Evolutionary conservation across 805 yeast genomes (phyloP).

Genomic region (Saturnispora silvae): DNA sequence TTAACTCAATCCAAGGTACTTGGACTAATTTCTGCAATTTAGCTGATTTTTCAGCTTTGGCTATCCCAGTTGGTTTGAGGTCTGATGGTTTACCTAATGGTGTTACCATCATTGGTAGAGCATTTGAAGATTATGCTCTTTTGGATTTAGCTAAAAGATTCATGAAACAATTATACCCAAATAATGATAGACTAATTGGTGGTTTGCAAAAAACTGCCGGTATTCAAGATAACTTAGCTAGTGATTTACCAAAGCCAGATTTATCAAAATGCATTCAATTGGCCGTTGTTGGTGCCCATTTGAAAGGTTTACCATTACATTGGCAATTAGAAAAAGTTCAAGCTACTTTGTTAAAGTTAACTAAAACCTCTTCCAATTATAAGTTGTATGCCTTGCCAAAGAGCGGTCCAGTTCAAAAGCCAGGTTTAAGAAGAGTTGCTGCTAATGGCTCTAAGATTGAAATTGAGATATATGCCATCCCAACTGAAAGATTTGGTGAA

Average conservation of each 20-base stretch:
- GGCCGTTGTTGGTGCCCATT: conserved; percentile 96
- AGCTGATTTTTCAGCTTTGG: conserved; percentile 86
- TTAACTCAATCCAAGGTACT: conserved; percentile 93
- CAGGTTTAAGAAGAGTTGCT: conserved; percentile 70
- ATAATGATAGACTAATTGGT: conserved; percentile 48
- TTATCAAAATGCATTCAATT: conserved; percentile 41
- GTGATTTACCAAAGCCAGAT: conserved; percentile 34
- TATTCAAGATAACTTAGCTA: conserved; percentile 34
- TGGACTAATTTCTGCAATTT: conserved; percentile 95
- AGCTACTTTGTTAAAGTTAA: conserved; percentile 56
- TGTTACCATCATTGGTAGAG: conserved; percentile 70
- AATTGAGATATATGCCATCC: conserved; percentile 78
- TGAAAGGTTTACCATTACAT: conserved; percentile 77
- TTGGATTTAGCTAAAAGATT: conserved; percentile 72
- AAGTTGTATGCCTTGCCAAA: conserved; percentile 75
- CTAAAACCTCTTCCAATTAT: conserved; percentile 64
- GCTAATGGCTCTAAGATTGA: conserved; percentile 50
- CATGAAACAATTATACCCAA: conserved; percentile 37
- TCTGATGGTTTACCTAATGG: conserved; percentile 86
- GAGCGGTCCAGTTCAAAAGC: conserved; percentile 75
- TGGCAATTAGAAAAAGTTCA: conserved; percentile 87
- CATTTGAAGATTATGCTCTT: conserved; percentile 82
- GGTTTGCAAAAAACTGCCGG: conserved; percentile 20
- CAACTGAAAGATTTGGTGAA: conserved; percentile 65
- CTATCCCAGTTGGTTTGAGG: conserved; percentile 86